Evolutionary conservation across 1,139 yeast species (phyloP), one percentile per base, ranked within the genome.

Genomic region (Pichia sp.): DNA sequence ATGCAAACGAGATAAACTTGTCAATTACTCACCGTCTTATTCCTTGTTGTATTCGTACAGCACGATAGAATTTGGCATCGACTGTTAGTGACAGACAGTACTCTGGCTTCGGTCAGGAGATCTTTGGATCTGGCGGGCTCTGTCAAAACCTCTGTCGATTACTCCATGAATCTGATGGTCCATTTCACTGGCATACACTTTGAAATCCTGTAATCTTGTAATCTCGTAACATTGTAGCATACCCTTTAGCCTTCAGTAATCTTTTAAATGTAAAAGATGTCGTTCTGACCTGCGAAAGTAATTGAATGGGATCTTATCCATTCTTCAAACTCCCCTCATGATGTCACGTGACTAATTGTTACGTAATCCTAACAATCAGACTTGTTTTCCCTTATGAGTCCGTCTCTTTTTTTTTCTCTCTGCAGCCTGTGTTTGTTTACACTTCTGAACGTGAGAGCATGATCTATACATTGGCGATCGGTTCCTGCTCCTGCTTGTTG

Each of bases 1-100:
- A 89, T 75, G 95, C 95, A 88, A 90, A 88, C 97, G 75, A 90
- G 93, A 90, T 76, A 61, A 69, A 80, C 58, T 63, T 65, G 88
- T 83, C 78, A 70, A 72, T 75, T 85, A 86, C 92, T 85, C 92
- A 85, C 88, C 92, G 72, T 77, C 60, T 50, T 56, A 53, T 49
- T 48, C 49, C 40, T 36, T 15, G 41, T n/a, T 36, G 41, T 36
- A 36, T 41, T 45, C 52, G 51, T 15, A 36, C 55, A 54, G 36
- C 55, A 41, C 54, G 46, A 51, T 49, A 45, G 15, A 5, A 16
- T 29, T 23, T n/a, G 38, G 44, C 44, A 5, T 19, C 44, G n/a
- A 26, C 5, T n/a, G 30, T 23, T 13, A 43, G 38, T 31, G 19
- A 30, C 8, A 31, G 40, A 57, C 54, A 55, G 60, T 61, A 56